Evolutionary conservation across 257 asterid genomes (phyloP), one percentile per base, ranked within the genome.

Genomic region (Fraxinus cuspidata): DNA sequence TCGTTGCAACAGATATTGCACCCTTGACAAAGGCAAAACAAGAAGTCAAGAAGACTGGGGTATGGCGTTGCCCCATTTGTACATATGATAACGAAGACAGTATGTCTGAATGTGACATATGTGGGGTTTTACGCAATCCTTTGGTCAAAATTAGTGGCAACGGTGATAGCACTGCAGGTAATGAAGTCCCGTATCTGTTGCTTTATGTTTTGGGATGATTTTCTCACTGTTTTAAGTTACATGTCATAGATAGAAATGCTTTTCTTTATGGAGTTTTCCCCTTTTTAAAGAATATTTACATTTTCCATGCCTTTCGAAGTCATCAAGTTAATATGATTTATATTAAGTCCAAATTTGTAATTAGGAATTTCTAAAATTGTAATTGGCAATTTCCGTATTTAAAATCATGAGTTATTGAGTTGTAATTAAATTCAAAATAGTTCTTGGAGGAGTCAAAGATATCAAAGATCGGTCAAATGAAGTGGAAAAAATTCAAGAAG

Each of bases 1-100:
- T 82, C 49, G 71, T 49, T 75, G 85, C 63, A 31, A 79, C 80
- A 92, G 95, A 80, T 53, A 81, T 31, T 71, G 82, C 40, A 58
- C 78, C 85, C 69, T 83, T 71, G 79, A 83, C 87, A 75, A 84
- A 79, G 76, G 81, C 75, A 68, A 76, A 82, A 70, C 86, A 79
- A 77, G 94, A 89, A 77, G 74, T 71, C 29, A 70, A 56, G 72
- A 84, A 68, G 77, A 70, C 72, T 71, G 90, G 85, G 77, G 88
- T 93, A 78, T 96, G 99, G 99, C 78, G 86, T 79, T 96, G 99
- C 89, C 94, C 97, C 73, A 86, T 96, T 75, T 96, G 99, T 81
- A 91, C 99, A 63, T 93, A 86, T 85, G 97, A 93, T 82, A 96
- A 93, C 85, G 97, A 89, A 81, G 93, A 90, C 42, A 77, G 80